phyloP scores from a whole-genome alignment of 805 yeast species.

The baker's yeast (Saccharomyces cerevisiae) region DNA sequence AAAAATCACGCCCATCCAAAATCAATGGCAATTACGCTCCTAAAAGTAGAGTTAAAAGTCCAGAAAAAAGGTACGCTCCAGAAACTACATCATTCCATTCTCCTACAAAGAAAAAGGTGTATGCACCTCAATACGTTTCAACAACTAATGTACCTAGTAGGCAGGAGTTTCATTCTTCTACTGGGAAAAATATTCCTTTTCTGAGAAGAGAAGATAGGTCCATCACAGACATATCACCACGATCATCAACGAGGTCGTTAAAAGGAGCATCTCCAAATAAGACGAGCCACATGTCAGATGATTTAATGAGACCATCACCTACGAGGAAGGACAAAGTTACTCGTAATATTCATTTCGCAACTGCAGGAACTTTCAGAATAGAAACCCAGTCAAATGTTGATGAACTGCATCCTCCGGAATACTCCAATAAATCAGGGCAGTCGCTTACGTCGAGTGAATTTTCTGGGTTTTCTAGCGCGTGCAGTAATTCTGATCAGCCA shows the following conservation, averaged over 20 bases:
- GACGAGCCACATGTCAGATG: background rate
- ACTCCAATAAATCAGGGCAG: background rate
- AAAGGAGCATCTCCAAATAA: background rate
- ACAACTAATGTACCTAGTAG: conserved; percentile 6
- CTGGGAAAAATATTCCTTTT: background rate
- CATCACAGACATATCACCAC: background rate
- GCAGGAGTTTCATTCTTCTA: background rate
- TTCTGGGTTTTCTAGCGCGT: background rate
- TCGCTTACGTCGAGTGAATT: background rate
- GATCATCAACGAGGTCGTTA: background rate
- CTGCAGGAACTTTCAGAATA: background rate
- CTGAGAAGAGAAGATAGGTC: background rate
- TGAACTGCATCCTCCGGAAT: background rate
- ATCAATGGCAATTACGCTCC: background rate
- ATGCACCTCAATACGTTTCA: conserved; percentile 8
- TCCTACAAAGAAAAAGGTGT: conserved; percentile 5
- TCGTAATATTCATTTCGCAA: background rate
- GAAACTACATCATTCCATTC: conserved; percentile 1
- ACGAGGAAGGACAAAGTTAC: background rate
- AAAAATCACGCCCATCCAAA: conserved; percentile 6
- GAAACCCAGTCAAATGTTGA: background rate
- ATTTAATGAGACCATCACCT: background rate
- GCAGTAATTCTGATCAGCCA: background rate
- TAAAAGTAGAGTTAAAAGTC: conserved; percentile 1
- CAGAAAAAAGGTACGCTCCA: conserved; percentile 7